phyloP scores from a whole-genome alignment of 164 flowering plant species.

The Vitis labrusca region DNA sequence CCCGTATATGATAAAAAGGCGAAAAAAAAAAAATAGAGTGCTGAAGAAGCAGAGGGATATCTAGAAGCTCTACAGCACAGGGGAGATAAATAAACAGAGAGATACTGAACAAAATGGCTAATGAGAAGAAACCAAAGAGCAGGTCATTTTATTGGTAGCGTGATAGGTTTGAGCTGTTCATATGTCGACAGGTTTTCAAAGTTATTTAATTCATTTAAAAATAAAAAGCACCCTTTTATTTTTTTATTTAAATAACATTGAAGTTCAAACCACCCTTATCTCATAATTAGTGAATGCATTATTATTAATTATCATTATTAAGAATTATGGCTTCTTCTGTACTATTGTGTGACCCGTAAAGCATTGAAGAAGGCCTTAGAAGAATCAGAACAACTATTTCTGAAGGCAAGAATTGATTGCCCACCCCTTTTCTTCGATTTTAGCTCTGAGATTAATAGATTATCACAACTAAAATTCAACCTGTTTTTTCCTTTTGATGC shows the following conservation, averaged over 20 bases:
- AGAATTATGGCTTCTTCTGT: too few species aligned
- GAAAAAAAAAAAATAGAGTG: neutral
- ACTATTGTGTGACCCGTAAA: too few species aligned
- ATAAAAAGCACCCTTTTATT: neutral
- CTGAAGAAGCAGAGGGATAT: neutral
- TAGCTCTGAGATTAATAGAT: too few species aligned
- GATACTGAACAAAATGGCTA: constrained; percentile 17
- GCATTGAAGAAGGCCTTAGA: too few species aligned
- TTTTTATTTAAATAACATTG: neutral
- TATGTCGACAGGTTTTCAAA: constrained; percentile 11
- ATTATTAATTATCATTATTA: too few species aligned
- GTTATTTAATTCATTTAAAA: neutral
- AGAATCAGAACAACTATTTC: too few species aligned
- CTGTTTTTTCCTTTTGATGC: too few species aligned
- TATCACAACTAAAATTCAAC: too few species aligned
- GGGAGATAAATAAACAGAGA: constrained; percentile 5
- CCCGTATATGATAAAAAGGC: neutral
- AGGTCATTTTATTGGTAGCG: constrained; percentile 16
- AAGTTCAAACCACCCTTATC: too few species aligned
- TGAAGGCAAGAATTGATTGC: too few species aligned
- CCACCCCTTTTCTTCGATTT: too few species aligned
- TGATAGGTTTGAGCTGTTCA: constrained; percentile 18
- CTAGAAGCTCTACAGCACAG: constrained; percentile 14
- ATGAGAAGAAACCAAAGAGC: constrained; percentile 13
- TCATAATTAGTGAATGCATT: too few species aligned